Evolutionary conservation across 352 stramenopile genomes (phyloP).

Genomic region (Peronospora farinosa): DNA sequence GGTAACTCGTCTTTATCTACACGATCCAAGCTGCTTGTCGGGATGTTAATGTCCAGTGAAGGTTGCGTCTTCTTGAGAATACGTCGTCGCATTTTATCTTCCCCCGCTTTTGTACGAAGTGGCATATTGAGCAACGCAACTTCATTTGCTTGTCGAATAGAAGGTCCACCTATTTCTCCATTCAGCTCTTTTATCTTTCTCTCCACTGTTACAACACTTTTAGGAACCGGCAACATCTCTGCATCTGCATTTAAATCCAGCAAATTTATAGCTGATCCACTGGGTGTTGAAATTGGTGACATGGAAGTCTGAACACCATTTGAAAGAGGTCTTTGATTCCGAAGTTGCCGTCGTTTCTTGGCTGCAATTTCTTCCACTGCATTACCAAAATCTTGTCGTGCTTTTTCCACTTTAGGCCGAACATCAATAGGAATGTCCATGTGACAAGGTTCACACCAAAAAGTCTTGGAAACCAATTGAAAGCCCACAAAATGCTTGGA

Average conservation of each 20-base stretch:
- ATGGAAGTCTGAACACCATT: conserved; percentile 2
- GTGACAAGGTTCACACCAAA: conserved; percentile 53
- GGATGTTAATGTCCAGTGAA: conserved; percentile 13
- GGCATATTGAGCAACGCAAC: conserved; percentile 29
- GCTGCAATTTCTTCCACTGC: conserved; percentile 42
- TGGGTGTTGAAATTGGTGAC: conserved; percentile 23
- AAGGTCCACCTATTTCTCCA: background rate
- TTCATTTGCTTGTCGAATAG: conserved; percentile 6
- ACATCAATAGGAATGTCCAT: conserved; percentile 34
- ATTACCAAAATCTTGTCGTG: conserved; percentile 31
- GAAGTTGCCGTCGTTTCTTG: conserved; percentile 43
- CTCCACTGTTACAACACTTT: conserved; percentile 11
- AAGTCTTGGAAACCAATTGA: conserved; percentile 38
- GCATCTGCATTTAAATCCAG: conserved; percentile 10
- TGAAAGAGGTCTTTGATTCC: conserved; percentile 11
- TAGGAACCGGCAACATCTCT: conserved; percentile 10
- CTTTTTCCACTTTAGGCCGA: conserved; percentile 36
- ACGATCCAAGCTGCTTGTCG: background rate
- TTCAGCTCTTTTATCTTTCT: conserved; percentile 2
- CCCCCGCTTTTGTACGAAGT: conserved; percentile 26
- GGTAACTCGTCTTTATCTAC: conserved; percentile 11
- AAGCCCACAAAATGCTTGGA: conserved; percentile 61
- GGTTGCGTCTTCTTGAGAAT: conserved; percentile 20
- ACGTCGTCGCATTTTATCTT: conserved; percentile 24
- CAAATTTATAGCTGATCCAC: conserved; percentile 15